These are phyloP conservation scores for Cyclaneusma minus DNA, from an alignment of 2,329 filamentous ascomycete genomes.

Conservation along the genomic window DNA sequence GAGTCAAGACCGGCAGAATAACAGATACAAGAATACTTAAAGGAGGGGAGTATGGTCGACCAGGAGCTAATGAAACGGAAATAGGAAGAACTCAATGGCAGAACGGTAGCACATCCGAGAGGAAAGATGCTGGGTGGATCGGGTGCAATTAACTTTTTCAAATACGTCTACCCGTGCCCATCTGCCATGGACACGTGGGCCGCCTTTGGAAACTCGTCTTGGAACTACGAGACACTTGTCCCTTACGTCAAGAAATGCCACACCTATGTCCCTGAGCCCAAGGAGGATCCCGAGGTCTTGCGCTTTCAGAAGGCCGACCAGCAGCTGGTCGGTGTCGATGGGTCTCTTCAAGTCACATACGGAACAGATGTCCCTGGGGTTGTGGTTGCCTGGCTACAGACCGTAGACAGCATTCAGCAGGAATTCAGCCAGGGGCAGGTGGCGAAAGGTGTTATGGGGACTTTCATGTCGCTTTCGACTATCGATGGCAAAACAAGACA, in stretches of 20 bases:
- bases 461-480: constrained; percentile 10
- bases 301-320: too few species aligned
- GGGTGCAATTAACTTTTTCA: constrained; percentile 21
- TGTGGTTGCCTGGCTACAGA: background rate
- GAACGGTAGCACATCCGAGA: constrained; percentile 12
- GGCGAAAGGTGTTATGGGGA: constrained; percentile 11
- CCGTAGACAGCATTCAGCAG: background rate
- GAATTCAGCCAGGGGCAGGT: background rate
- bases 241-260: constrained; percentile 25
- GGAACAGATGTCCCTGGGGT: background rate
- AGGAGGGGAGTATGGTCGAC: too few species aligned
- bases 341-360: background rate
- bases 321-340: too few species aligned
- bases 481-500: constrained; percentile 8
- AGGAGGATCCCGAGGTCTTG: background rate
- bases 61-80: too few species aligned
- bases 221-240: constrained; percentile 20
- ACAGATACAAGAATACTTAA: too few species aligned
- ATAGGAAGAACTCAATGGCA: too few species aligned
- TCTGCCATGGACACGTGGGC: constrained; percentile 22
- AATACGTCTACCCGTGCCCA: constrained; percentile 8
- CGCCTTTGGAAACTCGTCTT: constrained; percentile 23
- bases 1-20: too few species aligned
- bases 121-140: constrained; percentile 21
- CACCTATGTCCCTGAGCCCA: constrained; percentile 2